Conservation (phyloP, 2,329 filamentous ascomycete species). For the Sporothrix globosa region DNA sequence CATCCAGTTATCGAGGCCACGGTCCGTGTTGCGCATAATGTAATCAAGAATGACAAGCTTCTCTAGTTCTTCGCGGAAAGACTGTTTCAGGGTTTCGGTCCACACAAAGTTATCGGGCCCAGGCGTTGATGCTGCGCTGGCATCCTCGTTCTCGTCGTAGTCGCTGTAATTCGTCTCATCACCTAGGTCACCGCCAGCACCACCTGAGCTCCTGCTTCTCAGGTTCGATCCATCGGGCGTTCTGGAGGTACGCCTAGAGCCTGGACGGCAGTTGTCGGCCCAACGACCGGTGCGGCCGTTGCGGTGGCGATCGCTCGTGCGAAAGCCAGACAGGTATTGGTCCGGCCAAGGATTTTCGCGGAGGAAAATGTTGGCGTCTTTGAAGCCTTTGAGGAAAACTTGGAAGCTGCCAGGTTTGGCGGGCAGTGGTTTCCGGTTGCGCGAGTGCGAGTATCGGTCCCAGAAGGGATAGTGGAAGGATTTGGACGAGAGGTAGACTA, state of each 20-base stretch:
- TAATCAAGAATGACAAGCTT: conserved; percentile 98
- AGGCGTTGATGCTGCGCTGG: conserved; percentile 38
- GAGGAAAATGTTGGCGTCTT: conserved; percentile 94
- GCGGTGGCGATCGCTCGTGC: conserved; percentile 67
- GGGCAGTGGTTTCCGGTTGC: conserved; percentile 83
- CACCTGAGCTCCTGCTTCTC: conserved; percentile 4
- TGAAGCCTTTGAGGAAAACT: conserved; percentile 94
- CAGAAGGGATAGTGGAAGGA: conserved; percentile 98
- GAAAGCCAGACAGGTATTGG: conserved; percentile 73
- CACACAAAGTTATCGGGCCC: conserved; percentile 70
- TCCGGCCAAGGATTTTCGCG: conserved; percentile 97
- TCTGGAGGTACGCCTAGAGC: conserved; percentile 47
- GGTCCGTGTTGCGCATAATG: conserved; percentile 98
- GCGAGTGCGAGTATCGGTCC: conserved; percentile 85
- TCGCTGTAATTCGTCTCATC: conserved; percentile 26
- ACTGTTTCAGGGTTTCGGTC: conserved; percentile 86
- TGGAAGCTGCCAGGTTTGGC: conserved; percentile 95
- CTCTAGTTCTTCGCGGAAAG: conserved; percentile 92
- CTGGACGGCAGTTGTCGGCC: conserved; percentile 80
- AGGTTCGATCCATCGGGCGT: not conserved
- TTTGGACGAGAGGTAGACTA: conserved; percentile 91
- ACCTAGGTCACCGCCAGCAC: not conserved
- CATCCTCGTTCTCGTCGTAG: conserved; percentile 36
- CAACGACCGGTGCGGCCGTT: conserved; percentile 62
- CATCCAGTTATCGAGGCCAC: conserved; percentile 99